Evolutionary conservation across 805 yeast genomes (phyloP), one percentile per base, ranked within the genome.

Genomic region (Phaffomyces antillensis): DNA sequence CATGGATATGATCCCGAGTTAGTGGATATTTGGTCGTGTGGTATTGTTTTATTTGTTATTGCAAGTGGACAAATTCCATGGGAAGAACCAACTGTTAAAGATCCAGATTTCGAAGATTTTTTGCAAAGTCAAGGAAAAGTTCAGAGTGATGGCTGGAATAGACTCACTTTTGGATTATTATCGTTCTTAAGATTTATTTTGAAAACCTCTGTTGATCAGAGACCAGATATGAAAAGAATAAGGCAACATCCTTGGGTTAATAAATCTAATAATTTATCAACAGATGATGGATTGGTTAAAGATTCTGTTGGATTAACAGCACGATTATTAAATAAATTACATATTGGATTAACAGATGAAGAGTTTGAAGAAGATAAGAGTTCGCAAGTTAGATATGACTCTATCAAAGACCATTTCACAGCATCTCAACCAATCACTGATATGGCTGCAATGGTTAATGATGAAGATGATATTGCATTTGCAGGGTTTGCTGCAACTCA

Each of bases 11-110:
- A 75, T 39, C 79, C 87, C 1, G 77, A 76, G 42, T 51, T 59
- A 3, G 68, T 80, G 1, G 89, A 83, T 60, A 61, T 81, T 16
- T 83, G 89, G 90, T 79, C 87, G 0, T 73, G 83, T 53, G 88
- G 86, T 2, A 67, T 81, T 5, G 76, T 83, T 2, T 47, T 82
- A 12, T 81, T 76, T 60, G 88, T 81, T 1, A 57, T 83, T 18
- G 53, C 81, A 24, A 69, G 81, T 1, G 90, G 89, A 2, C 77
- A 76, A 52, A 77, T 82, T 0, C 86, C 88, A 0, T 83, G 90
- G 90, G 83, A 79, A 48, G 75, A 76, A 53, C 87, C 89, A 0
- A 67, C 71, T 18, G 53, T 48, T 1, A 70, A 69, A 11, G 87
- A 82, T 52, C 63, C 64, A 1, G 79, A 76, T 50, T 78, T 69